Conservation (phyloP, 2,329 filamentous ascomycete species). For the Colletotrichum sp. region DNA sequence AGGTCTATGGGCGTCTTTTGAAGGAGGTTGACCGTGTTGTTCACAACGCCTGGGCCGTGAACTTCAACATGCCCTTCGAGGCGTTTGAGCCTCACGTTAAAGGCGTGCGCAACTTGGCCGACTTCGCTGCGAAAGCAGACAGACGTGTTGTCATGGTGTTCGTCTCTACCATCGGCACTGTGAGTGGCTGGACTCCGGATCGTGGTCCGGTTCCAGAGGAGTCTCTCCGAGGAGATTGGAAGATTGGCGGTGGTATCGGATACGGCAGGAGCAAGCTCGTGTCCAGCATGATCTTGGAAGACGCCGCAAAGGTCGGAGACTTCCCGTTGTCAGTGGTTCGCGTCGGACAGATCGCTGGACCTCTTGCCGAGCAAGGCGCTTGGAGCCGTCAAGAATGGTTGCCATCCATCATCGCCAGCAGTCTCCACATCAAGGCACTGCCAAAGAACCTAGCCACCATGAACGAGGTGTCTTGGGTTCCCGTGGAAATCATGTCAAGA, state of each 20-base stretch:
- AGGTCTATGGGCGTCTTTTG: constrained; percentile 29
- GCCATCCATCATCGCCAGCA: constrained; percentile 40
- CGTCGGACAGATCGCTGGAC: constrained; percentile 22
- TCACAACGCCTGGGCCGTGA: constrained; percentile 58
- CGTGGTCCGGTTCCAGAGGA: constrained; percentile 3
- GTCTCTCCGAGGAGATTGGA: neutral
- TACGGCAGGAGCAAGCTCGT: constrained; percentile 22
- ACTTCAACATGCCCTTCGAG: constrained; percentile 53
- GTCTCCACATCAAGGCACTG: constrained; percentile 50
- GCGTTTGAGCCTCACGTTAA: constrained; percentile 57
- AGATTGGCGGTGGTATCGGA: neutral
- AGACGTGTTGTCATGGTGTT: constrained; percentile 10
- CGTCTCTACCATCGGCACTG: constrained; percentile 19
- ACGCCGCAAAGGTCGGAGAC: constrained; percentile 8
- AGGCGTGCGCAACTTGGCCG: constrained; percentile 53
- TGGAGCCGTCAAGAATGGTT: constrained; percentile 24
- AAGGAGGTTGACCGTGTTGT: constrained; percentile 49
- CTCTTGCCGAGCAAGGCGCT: neutral
- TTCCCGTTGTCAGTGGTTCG: constrained; percentile 8
- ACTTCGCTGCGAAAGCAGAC: constrained; percentile 12
- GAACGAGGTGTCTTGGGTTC: constrained; percentile 58
- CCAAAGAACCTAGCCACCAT: constrained; percentile 48
- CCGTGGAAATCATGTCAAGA: constrained; percentile 52
- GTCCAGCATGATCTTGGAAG: constrained; percentile 10
- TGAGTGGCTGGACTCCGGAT: neutral